A percentile compares a stretch with the other conserved stretches of the same genome.
phyloP scores from a whole-genome alignment of 768 basidiomycete species.

The Imleria badia region DNA sequence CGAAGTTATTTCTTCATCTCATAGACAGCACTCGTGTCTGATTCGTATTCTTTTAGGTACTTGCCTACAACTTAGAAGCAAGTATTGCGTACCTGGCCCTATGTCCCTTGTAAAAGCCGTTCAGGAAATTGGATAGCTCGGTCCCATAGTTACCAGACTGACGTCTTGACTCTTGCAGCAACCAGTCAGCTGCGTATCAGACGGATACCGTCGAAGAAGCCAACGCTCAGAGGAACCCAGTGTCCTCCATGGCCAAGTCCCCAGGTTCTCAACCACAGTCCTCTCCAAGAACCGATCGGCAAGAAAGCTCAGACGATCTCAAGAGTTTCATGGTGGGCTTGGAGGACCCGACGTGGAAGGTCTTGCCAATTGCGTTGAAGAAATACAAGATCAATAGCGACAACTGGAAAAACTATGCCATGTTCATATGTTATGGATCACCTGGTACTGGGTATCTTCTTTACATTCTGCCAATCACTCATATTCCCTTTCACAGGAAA shows the following conservation, averaged over 20 bases:
- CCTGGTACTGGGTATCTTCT: constrained; percentile 51
- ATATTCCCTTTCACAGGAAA: constrained; percentile 44
- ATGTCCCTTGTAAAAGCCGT: too few relatives aligned
- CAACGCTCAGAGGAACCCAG: constrained; percentile 18
- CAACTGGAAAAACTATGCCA: constrained; percentile 98
- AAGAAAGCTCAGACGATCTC: constrained; percentile 71
- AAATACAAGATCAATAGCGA: constrained; percentile 99
- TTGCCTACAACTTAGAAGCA: too few relatives aligned
- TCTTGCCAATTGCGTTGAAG: constrained; percentile 94
- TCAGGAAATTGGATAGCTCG: too few relatives aligned
- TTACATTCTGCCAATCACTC: neutral
- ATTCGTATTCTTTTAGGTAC: too few relatives aligned
- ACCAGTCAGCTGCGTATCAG: too few relatives aligned
- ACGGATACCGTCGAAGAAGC: too few relatives aligned
- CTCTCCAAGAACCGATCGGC: constrained; percentile 44
- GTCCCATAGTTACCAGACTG: too few relatives aligned
- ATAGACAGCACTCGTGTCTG: too few relatives aligned
- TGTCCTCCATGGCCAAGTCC: constrained; percentile 33
- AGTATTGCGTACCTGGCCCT: too few relatives aligned
- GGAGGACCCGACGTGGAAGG: constrained; percentile 98
- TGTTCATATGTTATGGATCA: constrained; percentile 98
- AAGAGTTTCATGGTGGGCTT: constrained; percentile 97
- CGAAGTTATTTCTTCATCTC: too few relatives aligned
- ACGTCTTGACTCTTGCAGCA: too few relatives aligned
- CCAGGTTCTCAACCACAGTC: constrained; percentile 29